Base-by-base conservation (phyloP, 139 green algal genomes). In the Chlamydomonas urium region DNA sequence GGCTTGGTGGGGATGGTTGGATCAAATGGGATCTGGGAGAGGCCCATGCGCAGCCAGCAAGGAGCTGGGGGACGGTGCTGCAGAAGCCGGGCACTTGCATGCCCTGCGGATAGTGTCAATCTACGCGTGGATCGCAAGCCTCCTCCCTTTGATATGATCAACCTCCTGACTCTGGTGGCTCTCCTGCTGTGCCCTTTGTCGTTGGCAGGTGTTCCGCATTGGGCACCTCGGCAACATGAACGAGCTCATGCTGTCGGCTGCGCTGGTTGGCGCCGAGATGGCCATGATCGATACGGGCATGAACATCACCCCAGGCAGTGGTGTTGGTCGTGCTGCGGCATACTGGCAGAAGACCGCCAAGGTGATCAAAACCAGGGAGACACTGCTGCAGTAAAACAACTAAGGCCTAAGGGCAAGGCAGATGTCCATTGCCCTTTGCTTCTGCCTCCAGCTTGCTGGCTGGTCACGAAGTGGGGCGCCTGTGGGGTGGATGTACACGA, bases 171-270 rank as follows among this genome's bases (percentile, higher is more conserved):
- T 56, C 45, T 56, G 21, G 45, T 56, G 21, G 21, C 17, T 26
- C 17, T 56, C 45, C 45, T 26, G 21, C n/a, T n/a, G n/a, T n/a
- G n/a, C n/a, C n/a, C n/a, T n/a, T n/a, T n/a, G n/a, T n/a, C n/a
- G n/a, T n/a, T n/a, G n/a, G 53, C 26, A 71, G 63, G 63, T 71
- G 8, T 71, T 71, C 66, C 42, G 66, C 45, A 73, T 73, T 28
- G 94, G 94, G 2, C 94, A 99, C 86, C 80, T 99, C 45, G 94
- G 94, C 66, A 96, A 97, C 84, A 96, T 96, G 84, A 96, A 99
- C 77, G 94, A 99, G 90, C 76, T 99, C 2, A 97, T 95, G 89
- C 77, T 98, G 65, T 73, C 83, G 34, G 77, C 75, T 21, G 94
- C 94, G 26, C 78, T 99, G 26, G 78, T 75, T 28, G 94, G 93